Evolutionary conservation across 2,329 filamentous ascomycete species (phyloP), one percentile per base, ranked within the genome.

Genomic region (Xylaria hypoxylon): DNA sequence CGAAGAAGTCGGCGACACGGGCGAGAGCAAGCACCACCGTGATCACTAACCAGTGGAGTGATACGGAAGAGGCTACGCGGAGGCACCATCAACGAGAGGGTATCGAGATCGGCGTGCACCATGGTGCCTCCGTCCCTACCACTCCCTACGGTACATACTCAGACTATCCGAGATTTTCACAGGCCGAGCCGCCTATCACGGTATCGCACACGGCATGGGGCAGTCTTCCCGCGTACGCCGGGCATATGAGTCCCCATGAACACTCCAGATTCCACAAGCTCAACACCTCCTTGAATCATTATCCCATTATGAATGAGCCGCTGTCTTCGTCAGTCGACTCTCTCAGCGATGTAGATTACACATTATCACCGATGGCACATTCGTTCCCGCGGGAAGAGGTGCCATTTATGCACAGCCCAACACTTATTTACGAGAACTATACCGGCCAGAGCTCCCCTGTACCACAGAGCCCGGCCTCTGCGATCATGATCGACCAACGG

Each of bases 341-440:
- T 2, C 81, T 90, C 62, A 89, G 86, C 74, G 87, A 90, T 28
- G 83, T 86, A 65, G 87, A 89, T 73, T 90, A 89, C 58, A 71
- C 73, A 78, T 68, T 88, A 80, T 84, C 84, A 68, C 78, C 86
- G 8, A 81, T 89, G 70, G 84, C 82, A 75, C 87, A 88, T 59
- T 80, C 83, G 1, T 85, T 83, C 68, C 79, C 79, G 1, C 75
- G 85, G 68, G 87, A 89, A 31, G 87, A 89, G 22, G 78, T 87
- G 26, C 80, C 84, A 2, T 88, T 85, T 72, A 79, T 87, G 63
- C 82, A 85, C 73, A 88, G 85, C 77, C 85, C 87, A 5, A 80
- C 81, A 3, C 80, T 85, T 62, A 82, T 88, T 72, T 90, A 89
- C 74, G 87, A 89, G 64, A 83, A 79, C 72, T 89, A 85, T 71